phyloP scores from a whole-genome alignment of 1,139 yeast genomes.

The Debaryomyces psychrophilus region DNA sequence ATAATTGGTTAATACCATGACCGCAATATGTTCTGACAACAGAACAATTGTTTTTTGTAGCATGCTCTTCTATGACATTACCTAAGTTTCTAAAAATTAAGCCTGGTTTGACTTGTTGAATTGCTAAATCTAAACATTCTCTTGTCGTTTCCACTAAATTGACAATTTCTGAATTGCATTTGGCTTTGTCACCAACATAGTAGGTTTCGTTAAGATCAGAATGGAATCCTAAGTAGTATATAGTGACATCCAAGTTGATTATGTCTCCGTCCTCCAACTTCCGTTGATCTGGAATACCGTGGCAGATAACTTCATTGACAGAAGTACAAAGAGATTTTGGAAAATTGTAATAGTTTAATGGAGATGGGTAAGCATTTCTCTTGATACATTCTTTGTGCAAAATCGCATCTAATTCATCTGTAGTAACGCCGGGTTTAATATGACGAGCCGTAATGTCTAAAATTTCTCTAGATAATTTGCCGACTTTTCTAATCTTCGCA shows the following conservation, averaged over 20 bases:
- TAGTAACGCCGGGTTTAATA: conserved; percentile 84
- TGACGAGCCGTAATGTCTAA: conserved; percentile 86
- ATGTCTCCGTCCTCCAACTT: conserved; percentile 92
- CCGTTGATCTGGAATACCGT: conserved; percentile 93
- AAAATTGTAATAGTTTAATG: conserved; percentile 90
- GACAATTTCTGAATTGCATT: conserved; percentile 71
- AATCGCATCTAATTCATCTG: conserved; percentile 87
- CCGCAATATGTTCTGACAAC: conserved; percentile 94
- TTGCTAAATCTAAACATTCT: conserved; percentile 84
- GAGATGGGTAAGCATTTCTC: conserved; percentile 92
- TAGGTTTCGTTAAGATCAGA: conserved; percentile 96
- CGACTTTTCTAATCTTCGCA: conserved; percentile 72
- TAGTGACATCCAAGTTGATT: conserved; percentile 84
- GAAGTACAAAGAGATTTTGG: conserved; percentile 95
- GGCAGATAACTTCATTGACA: conserved; percentile 93
- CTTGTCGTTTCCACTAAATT: conserved; percentile 93
- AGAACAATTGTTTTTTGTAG: conserved; percentile 74
- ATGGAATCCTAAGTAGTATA: conserved; percentile 86
- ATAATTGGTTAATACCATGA: conserved; percentile 85
- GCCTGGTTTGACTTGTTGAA: conserved; percentile 88
- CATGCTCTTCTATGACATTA: conserved; percentile 85
- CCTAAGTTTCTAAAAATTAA: conserved; percentile 86
- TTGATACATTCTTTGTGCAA: conserved; percentile 88
- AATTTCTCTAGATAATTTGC: conserved; percentile 81
- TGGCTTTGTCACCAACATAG: conserved; percentile 92